phyloP scores from a whole-genome alignment of 371 early-diverging fungal genomes.

The Zychaea mexicana region DNA sequence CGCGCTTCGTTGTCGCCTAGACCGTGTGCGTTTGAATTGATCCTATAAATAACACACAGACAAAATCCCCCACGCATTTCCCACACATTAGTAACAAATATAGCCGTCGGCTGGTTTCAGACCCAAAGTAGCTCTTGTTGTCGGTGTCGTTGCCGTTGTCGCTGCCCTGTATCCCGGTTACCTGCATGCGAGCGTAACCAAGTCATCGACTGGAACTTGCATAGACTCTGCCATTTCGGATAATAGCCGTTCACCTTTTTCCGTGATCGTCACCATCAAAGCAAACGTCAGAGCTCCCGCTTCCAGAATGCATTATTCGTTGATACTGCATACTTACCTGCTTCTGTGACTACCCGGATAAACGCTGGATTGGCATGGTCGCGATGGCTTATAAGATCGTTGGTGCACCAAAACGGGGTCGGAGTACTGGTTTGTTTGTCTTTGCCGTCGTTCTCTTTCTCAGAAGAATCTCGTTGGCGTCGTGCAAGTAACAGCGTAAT shows the following conservation, averaged over 20 bases:
- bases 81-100: neutral
- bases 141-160: too few species aligned
- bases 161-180: conserved; percentile 1
- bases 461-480: conserved; percentile 35
- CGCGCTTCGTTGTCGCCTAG: conserved; percentile 56
- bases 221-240: conserved; percentile 50
- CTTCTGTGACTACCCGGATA: conserved; percentile 50
- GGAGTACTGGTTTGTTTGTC: neutral
- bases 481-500: conserved; percentile 51
- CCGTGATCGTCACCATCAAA: too few species aligned
- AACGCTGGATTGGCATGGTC: conserved; percentile 54
- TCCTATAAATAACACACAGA: conserved; percentile 22
- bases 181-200: conserved; percentile 66
- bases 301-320: too few species aligned
- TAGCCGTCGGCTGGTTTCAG: too few species aligned
- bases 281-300: too few species aligned
- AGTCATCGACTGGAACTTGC: conserved; percentile 48
- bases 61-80: neutral
- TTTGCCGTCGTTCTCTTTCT: conserved; percentile 4
- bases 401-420: conserved; percentile 54
- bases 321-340: conserved; percentile 38
- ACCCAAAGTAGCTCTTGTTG: too few species aligned
- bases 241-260: conserved; percentile 37
- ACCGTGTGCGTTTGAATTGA: conserved; percentile 64
- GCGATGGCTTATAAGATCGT: conserved; percentile 64